Evolutionary conservation across 805 yeast genomes (phyloP).

Genomic region (Priceomyces melissophilus): DNA sequence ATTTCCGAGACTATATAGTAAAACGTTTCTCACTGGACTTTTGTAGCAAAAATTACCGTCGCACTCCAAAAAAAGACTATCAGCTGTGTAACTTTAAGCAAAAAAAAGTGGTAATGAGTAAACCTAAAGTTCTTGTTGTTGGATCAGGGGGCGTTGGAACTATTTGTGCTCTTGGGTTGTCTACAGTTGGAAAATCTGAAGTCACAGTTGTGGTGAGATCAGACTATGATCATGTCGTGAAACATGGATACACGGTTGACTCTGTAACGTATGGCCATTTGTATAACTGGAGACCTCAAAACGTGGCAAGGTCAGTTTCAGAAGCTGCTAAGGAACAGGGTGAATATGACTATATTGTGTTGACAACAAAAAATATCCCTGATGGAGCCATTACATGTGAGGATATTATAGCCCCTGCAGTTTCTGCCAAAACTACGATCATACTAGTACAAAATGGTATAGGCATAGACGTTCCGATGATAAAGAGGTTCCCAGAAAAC

Average conservation of each 20-base stretch:
- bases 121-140: constrained; percentile 50
- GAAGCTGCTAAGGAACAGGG: constrained; percentile 25
- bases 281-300: constrained; percentile 26
- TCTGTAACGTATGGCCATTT: constrained; percentile 33
- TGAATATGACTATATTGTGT: constrained; percentile 33
- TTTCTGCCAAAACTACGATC: constrained; percentile 23
- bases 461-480: constrained; percentile 32
- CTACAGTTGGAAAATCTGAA: constrained; percentile 40
- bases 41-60: neutral
- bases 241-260: constrained; percentile 29
- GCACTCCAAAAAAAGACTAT: neutral
- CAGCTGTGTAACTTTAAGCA: neutral
- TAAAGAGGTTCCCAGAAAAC: constrained; percentile 29
- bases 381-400: constrained; percentile 38
- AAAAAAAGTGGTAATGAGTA: constrained; percentile 1
- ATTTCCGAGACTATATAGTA: constrained; percentile 2
- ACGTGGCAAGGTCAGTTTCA: constrained; percentile 23
- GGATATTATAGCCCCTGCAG: constrained; percentile 37
- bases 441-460: constrained; percentile 41
- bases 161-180: constrained; percentile 64
- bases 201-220: constrained; percentile 38
- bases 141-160: constrained; percentile 91
- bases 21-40: neutral
- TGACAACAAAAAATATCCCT: constrained; percentile 38
- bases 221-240: constrained; percentile 27